Percentiles rank a stretch among this genome's conserved stretches.
Evolutionary conservation across 164 flowering plant genomes (phyloP).

Genomic region (Vitis riparia): DNA sequence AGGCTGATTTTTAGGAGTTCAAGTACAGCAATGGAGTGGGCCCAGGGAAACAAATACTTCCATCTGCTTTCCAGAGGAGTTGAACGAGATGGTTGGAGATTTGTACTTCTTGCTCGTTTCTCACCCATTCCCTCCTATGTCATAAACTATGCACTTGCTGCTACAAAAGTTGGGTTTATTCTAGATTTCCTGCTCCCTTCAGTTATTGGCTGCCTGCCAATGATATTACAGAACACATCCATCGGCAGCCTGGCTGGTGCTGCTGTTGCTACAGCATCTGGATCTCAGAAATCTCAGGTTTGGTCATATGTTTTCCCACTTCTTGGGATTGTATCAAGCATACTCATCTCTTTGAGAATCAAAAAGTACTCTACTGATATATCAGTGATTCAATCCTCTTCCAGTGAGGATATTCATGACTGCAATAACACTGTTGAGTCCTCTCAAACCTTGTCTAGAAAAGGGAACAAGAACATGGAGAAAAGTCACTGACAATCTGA

Average conservation of each 20-base stretch:
- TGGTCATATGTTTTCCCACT: conserved; percentile 76
- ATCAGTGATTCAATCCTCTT: conserved; percentile 25
- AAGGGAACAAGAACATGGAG: conserved; percentile 13
- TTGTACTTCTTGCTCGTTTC: conserved; percentile 96
- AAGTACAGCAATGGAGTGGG: conserved; percentile 76
- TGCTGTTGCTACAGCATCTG: conserved; percentile 75
- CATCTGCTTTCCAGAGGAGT: conserved; percentile 71
- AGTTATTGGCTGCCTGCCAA: conserved; percentile 80
- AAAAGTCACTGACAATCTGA: conserved; percentile 13
- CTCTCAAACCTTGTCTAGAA: conserved; percentile 15
- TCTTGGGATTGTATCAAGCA: conserved; percentile 78
- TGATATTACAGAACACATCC: conserved; percentile 94
- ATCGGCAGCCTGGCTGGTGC: conserved; percentile 91
- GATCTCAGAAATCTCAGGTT: conserved; percentile 56
- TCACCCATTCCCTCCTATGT: conserved; percentile 94
- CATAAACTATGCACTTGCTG: conserved; percentile 91
- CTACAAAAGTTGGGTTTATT: conserved; percentile 75
- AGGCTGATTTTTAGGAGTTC: conserved; percentile 74
- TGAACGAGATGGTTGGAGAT: conserved; percentile 91
- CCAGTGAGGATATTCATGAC: conserved; percentile 19
- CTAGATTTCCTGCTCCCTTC: conserved; percentile 90
- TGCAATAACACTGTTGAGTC: conserved; percentile 10
- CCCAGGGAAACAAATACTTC: conserved; percentile 67
- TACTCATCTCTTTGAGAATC: conserved; percentile 79
- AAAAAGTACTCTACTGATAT: conserved; percentile 71